Base-by-base conservation (phyloP, 345 rosid species). In the Angophora floribunda region DNA sequence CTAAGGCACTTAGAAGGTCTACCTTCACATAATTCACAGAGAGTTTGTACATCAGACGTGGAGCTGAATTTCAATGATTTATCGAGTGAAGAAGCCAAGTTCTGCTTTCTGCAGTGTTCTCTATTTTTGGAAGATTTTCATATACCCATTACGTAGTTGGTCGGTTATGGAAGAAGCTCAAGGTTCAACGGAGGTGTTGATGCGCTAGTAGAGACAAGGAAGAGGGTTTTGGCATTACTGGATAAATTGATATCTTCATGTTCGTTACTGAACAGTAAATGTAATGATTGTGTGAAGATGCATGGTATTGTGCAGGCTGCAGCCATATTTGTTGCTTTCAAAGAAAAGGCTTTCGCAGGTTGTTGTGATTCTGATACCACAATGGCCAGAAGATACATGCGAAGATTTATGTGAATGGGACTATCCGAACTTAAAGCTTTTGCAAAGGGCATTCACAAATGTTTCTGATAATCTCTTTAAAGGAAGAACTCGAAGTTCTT, bases 201-300 rank as follows among this genome's bases (percentile, higher is more conserved):
- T 55, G 21, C 61, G 9, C 61, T 55, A 55, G 9, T 22, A 55
- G 0, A 55, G 0, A 55, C 6, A 0, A 55, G 61, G 0, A 55
- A 55, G 0, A 55, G 61, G 61, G 61, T 55, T 26, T 55, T 55
- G 61, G 6, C 28, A 9, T 55, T 55, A 55, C 12, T 55, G 28
- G 61, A 55, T 55, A 4, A 55, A 22, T 55, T 55, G 28, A 55
- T 0, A 22, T 55, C 61, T 22, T 55, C 61, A 22, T 22, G 61
- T 55, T 55, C 21, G 61, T 55, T 55, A 21, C 1, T 21, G 1
- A 0, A 55, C 12, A 55, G 61, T 55, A 22, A 55, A 21, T 0
- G 0, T 55, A 0, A 1, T 9, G 26, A 55, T 4, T 55, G 61
- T 22, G 61, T 55, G 61, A 55, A 55, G 0, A 55, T 55, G 61